Conservation (phyloP, 306 rosid species). For the Neltuma alba region DNA sequence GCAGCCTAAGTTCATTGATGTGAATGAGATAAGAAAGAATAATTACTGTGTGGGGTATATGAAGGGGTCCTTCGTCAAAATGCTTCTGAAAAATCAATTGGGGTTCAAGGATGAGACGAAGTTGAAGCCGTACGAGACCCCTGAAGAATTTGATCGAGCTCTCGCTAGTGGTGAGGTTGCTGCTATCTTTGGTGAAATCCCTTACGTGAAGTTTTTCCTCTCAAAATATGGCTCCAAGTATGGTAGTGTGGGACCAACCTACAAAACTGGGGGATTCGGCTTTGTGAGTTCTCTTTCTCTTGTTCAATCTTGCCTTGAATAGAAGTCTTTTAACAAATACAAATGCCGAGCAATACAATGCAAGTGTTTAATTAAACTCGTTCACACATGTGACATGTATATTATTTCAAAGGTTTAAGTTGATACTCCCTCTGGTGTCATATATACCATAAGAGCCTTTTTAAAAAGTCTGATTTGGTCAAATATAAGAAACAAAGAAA, state of each 20-base stretch:
- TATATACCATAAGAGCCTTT: no score
- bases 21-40: background rate
- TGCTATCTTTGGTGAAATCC: conserved; percentile 50
- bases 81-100: background rate
- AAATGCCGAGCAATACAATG: no score
- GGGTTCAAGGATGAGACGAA: conserved; percentile 12
- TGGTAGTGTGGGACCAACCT: conserved; percentile 50
- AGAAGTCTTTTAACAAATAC: no score
- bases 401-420: no score
- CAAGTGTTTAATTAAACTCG: no score
- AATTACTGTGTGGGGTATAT: background rate
- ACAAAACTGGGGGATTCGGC: conserved; percentile 54
- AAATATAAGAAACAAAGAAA: no score
- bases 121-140: conserved; percentile 28
- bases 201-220: conserved; percentile 45
- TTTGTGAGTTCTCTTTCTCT: conserved; percentile 41
- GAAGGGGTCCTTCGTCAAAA: background rate
- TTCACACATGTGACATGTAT: no score
- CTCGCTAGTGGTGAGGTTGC: conserved; percentile 52
- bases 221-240: conserved; percentile 39
- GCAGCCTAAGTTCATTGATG: background rate
- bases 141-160: conserved; percentile 32
- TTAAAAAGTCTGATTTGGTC: no score
- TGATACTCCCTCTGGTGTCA: no score
- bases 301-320: background rate